Conservation (phyloP, 331 rosid species). For the Quercus lobata region DNA sequence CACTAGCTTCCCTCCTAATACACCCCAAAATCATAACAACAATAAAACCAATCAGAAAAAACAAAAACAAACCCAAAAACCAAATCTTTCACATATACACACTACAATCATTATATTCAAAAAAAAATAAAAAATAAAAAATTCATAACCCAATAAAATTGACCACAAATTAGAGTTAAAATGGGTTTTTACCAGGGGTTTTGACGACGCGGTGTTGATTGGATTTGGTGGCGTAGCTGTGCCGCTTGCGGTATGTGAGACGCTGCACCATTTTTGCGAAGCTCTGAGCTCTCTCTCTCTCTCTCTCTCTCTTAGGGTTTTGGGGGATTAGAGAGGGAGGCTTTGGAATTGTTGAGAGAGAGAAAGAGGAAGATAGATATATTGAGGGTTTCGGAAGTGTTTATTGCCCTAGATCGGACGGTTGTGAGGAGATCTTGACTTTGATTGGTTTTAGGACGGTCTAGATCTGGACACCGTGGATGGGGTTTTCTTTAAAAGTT, state of each 20-base stretch:
- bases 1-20: conserved; percentile 70
- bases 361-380: background rate
- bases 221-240: conserved; percentile 79
- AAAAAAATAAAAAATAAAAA: background rate
- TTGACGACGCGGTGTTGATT: conserved; percentile 73
- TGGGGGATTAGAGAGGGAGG: background rate
- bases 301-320: conserved; percentile 23
- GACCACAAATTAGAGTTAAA: no score
- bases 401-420: conserved; percentile 46
- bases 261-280: conserved; percentile 66
- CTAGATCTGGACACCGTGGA: background rate
- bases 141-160: no score
- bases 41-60: background rate
- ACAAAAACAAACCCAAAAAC: background rate
- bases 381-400: background rate
- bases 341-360: background rate
- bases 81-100: background rate
- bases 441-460: background rate
- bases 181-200: conserved; percentile 45
- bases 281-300: background rate
- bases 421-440: background rate
- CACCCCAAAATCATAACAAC: background rate
- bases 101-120: background rate
- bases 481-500: no score
- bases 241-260: conserved; percentile 68